Evolutionary conservation across 2,329 filamentous ascomycete genomes (phyloP), one percentile per base, ranked within the genome.

Genomic region (Microdochium trichocladiopsis): DNA sequence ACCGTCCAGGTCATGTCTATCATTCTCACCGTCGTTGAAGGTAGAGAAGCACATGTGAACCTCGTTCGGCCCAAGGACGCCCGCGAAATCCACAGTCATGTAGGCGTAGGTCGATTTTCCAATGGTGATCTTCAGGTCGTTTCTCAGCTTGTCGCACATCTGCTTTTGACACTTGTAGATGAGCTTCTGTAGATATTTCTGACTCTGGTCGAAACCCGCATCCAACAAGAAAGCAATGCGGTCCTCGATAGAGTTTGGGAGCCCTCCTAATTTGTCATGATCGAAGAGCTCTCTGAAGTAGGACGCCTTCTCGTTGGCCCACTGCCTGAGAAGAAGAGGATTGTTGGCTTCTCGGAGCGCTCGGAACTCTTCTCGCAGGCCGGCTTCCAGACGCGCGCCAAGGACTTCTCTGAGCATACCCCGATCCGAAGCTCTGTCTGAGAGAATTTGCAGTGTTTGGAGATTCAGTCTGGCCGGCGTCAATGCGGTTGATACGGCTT

Each of bases 41-140:
- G 71, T 72, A 0, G 86, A 87, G 56, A 91, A 90, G 0, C 79
- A 75, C 0, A 92, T 60, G 36, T 88, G 84, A 0, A 91, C 74
- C 57, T 92, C 83, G 1, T 79, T 80, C 37, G 86, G 83, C 49
- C 78, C 67, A 0, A 93, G 63, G 0, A 80, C 69, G 0, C 76
- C 77, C 0, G 68, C 68, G 23, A 88, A 88, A 63, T 93, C 88
- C 0, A 85, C 78, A 0, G 88, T 76, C 69, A 90, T 90, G 54
- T 77, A 80, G 0, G 83, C 69, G 47, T 81, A 83, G 0, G 85
- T 80, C 0, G 86, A 87, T 8, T 76, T 73, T 0, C 77, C 75
- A 0, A 90, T 69, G 1, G 72, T 76, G 49, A 90, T 78, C 48
- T 82, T 83, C 51, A 88, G 68, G 52, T 78, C 80, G 1, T 72